A percentile compares a stretch with the other conserved stretches of the same genome.
Evolutionary conservation across 352 stramenopile species (phyloP).

Genomic region (Albugo laibachii): DNA sequence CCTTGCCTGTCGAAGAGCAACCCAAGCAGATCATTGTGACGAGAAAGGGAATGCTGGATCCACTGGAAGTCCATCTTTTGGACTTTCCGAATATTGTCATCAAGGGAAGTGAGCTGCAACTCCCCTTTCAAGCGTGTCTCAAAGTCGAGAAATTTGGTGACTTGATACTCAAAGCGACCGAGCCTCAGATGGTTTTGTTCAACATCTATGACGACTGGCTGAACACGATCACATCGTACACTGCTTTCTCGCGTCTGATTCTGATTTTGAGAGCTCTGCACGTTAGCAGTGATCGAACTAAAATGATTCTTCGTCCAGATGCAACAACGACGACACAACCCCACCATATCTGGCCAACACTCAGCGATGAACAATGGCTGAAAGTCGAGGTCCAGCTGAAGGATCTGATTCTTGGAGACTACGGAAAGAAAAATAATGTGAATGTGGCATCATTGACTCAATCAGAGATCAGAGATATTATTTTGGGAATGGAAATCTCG

Average conservation of each 20-base stretch:
- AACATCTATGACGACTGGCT: slow-evolving; percentile 99
- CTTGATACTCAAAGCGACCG: slow-evolving; percentile 97
- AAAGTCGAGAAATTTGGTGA: slow-evolving; percentile 99
- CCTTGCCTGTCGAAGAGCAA: slow-evolving; percentile 97
- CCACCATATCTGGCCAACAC: slow-evolving; percentile 97
- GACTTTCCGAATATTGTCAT: slow-evolving; percentile 99
- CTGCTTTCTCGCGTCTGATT: slow-evolving; percentile 98
- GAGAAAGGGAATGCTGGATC: slow-evolving; percentile 98
- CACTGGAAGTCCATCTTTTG: slow-evolving; percentile 96
- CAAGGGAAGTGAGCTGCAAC: slow-evolving; percentile 96
- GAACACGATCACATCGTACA: slow-evolving; percentile 99
- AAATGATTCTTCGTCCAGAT: slow-evolving; percentile 94
- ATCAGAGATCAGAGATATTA: slow-evolving; percentile 99
- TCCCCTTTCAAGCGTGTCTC: slow-evolving; percentile 98
- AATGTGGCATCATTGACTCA: slow-evolving; percentile 99
- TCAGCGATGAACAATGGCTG: slow-evolving; percentile 99
- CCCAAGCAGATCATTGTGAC: slow-evolving; percentile 99
- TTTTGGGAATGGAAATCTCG: slow-evolving; percentile 99
- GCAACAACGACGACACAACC: slow-evolving; percentile 97
- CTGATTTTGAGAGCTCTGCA: slow-evolving; percentile 97
- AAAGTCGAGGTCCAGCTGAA: slow-evolving; percentile 99
- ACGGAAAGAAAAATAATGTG: slow-evolving; percentile 99
- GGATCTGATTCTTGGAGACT: slow-evolving; percentile 98
- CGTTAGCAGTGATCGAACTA: slow-evolving; percentile 91
- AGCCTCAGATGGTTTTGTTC: slow-evolving; percentile 99